Base-by-base conservation (phyloP, 208 protist genomes). In the Trypanosoma melophagium region DNA sequence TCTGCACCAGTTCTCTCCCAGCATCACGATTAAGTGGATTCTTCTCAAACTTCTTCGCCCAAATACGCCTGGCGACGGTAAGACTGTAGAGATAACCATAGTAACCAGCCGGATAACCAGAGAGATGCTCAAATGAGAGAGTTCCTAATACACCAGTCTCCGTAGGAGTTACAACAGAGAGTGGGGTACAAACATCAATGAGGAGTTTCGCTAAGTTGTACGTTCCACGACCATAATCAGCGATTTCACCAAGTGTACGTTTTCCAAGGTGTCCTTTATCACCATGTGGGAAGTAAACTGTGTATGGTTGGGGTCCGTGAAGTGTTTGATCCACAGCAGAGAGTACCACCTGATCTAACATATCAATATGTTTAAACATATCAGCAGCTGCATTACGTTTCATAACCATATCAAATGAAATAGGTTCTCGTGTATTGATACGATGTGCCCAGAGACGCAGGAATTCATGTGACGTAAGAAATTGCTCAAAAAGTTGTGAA, bases 401-500 rank as follows among this genome's bases (percentile, higher is more conserved):
- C 80, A 95, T 77, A 21, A 97, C 87, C 54, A 97, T 74, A 64
- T 97, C 90, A 61, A 86, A 80, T 13, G 93, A 94, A 22, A 98
- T 89, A 57, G 89, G 90, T 72, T 97, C 82, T 44, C 83, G 79
- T 17, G 93, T 95, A 59, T 87, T 83, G 60, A 90, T 83, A 74
- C 92, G 89, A 60, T 90, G 80, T 3, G 95, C 91, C 86, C 96
- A 97, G 13, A 87, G 69, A 57, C 86, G 80, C 0, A 98, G 69
- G 68, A 97, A 95, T 44, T 96, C 82, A 69, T 96, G 86, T 7
- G 95, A 94, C 22, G 85, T 92, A 35, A 94, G 71, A 57, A 95
- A 97, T 77, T 97, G 87, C 76, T 98, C 95, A 58, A 97, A 96
- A 2, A 97, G 84, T 79, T 97, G 93, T 24, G 91, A 97, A 68